Evolutionary conservation across 805 yeast genomes (phyloP).

Genomic region (Sporopachydermia lactativora): DNA sequence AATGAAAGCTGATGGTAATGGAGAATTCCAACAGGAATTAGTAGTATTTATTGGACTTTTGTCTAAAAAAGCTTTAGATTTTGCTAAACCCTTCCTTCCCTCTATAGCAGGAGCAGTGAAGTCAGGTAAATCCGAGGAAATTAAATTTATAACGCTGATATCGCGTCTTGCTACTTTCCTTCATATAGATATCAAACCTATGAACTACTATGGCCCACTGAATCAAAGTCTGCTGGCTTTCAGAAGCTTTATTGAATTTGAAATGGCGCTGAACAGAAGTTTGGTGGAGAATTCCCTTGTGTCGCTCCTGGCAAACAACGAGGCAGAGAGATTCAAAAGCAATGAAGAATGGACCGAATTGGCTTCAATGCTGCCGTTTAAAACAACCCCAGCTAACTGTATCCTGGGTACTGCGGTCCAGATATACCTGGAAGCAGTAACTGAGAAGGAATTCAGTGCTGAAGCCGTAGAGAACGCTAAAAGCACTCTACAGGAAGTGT

Average conservation of each 20-base stretch:
- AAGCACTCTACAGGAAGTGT: not conserved
- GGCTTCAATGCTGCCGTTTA: slow-evolving; percentile 48
- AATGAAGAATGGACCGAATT: slow-evolving; percentile 46
- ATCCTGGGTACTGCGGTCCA: slow-evolving; percentile 47
- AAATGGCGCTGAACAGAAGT: slow-evolving; percentile 36
- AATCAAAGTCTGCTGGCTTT: slow-evolving; percentile 53
- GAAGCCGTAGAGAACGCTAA: not conserved
- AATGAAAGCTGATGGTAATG: slow-evolving; percentile 17
- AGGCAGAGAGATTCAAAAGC: slow-evolving; percentile 37
- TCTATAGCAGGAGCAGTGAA: slow-evolving; percentile 27
- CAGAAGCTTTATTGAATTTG: slow-evolving; percentile 45
- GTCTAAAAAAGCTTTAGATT: slow-evolving; percentile 21
- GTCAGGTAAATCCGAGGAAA: slow-evolving; percentile 16
- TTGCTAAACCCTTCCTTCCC: slow-evolving; percentile 19
- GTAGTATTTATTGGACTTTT: slow-evolving; percentile 32
- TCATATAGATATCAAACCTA: slow-evolving; percentile 33
- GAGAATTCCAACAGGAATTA: slow-evolving; percentile 24
- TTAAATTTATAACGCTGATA: slow-evolving; percentile 25
- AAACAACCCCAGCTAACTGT: slow-evolving; percentile 39
- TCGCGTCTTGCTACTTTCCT: slow-evolving; percentile 36
- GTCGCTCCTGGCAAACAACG: slow-evolving; percentile 40
- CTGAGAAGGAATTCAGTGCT: slow-evolving; percentile 1
- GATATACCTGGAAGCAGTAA: slow-evolving; percentile 31
- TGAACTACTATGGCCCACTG: slow-evolving; percentile 53
- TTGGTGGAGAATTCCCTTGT: slow-evolving; percentile 37